Percentiles rank a stretch among this genome's conserved stretches.
Conservation (phyloP, 1,139 yeast genomes). For the Geotrichum bryndzae region DNA sequence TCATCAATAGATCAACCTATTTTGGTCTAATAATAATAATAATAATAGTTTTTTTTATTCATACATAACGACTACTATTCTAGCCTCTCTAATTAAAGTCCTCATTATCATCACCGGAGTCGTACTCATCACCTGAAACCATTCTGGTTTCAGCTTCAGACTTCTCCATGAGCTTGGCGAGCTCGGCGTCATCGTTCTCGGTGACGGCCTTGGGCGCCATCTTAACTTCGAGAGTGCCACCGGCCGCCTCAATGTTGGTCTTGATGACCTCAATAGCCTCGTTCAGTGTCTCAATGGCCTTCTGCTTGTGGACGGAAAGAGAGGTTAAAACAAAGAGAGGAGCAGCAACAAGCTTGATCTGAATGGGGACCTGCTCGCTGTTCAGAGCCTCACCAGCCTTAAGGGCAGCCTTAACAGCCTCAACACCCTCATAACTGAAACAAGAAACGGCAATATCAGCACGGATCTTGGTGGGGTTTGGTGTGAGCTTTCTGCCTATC, state of each 20-base stretch:
- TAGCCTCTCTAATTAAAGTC: conserved; percentile 21
- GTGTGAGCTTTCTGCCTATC: conserved; percentile 90
- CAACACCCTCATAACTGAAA: conserved; percentile 95
- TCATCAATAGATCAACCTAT: neutral
- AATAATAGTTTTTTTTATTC: neutral
- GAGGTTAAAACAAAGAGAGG: conserved; percentile 93
- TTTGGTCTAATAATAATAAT: neutral
- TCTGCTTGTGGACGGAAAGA: conserved; percentile 84
- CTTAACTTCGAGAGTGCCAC: conserved; percentile 86
- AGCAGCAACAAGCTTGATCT: conserved; percentile 94
- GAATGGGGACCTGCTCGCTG: conserved; percentile 75
- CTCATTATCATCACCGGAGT: conserved; percentile 39
- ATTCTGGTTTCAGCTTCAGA: conserved; percentile 61
- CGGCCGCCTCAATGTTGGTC: conserved; percentile 61
- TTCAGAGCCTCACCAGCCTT: conserved; percentile 79
- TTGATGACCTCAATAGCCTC: conserved; percentile 73
- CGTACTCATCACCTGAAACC: conserved; percentile 57
- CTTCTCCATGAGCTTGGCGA: conserved; percentile 84
- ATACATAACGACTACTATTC: neutral
- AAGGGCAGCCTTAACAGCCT: conserved; percentile 88
- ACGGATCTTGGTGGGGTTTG: conserved; percentile 95
- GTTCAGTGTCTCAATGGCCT: conserved; percentile 74
- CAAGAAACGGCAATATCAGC: conserved; percentile 98
- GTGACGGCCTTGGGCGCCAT: conserved; percentile 99
- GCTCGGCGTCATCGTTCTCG: conserved; percentile 96